Percentiles rank a stretch among this genome's conserved stretches.
phyloP scores from a whole-genome alignment of 441 rosid species.

The Viola pubescens region DNA sequence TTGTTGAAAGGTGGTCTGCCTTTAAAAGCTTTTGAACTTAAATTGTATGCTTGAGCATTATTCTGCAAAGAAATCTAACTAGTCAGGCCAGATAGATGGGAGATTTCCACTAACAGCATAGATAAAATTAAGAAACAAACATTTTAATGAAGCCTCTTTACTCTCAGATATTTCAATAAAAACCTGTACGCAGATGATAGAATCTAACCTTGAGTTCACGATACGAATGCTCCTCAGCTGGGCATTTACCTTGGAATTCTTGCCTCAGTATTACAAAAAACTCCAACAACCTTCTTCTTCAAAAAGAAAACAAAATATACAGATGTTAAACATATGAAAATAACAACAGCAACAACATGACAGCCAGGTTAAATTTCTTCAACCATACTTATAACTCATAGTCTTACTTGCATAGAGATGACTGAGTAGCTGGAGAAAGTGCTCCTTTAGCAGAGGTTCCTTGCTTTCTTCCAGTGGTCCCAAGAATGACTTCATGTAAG shows the following conservation, averaged over 20 bases:
- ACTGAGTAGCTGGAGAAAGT: conserved; percentile 62
- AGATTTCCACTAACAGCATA: neutral
- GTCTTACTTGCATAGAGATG: conserved; percentile 89
- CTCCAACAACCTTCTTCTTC: conserved; percentile 51
- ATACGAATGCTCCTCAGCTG: conserved; percentile 33
- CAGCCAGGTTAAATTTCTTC: neutral
- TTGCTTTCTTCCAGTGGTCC: conserved; percentile 90
- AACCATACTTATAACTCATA: conserved; percentile 14
- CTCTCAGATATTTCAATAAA: neutral
- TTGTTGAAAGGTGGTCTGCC: conserved; percentile 32
- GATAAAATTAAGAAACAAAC: neutral
- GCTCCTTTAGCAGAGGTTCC: conserved; percentile 89
- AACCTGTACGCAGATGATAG: too few relatives aligned
- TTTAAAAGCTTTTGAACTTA: conserved; percentile 34
- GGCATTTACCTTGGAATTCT: conserved; percentile 21
- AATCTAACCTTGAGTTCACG: conserved; percentile 64
- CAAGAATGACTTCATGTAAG: conserved; percentile 86
- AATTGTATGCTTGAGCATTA: conserved; percentile 42
- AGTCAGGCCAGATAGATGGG: neutral
- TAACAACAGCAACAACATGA: neutral
- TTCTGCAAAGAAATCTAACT: conserved; percentile 38
- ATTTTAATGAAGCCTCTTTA: neutral
- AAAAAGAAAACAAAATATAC: conserved; percentile 9
- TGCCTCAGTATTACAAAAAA: conserved; percentile 35
- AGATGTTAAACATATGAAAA: neutral